Conservation (phyloP, 208 protist genomes). For the Spironucleus salmonicida region DNA sequence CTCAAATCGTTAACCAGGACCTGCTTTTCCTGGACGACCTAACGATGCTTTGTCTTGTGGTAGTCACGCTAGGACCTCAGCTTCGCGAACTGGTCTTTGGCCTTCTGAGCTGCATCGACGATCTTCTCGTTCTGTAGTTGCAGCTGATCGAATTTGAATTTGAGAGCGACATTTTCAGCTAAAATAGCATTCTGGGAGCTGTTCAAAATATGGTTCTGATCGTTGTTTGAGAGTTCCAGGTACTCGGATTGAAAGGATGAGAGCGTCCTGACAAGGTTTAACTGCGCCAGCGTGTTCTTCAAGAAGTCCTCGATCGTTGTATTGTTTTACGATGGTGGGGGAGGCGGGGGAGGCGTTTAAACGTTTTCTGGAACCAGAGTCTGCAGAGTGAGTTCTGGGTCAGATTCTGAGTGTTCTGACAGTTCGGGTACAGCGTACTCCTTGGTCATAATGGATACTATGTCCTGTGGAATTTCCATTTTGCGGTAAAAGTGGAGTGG, state of each 20-base stretch:
- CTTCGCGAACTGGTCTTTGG: not conserved
- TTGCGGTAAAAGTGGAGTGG: too few relatives aligned
- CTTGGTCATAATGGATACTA: too few relatives aligned
- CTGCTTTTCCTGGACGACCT: not conserved
- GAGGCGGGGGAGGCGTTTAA: too few relatives aligned
- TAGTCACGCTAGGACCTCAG: not conserved
- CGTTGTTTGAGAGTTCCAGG: not conserved
- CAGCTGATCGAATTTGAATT: not conserved
- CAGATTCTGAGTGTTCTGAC: too few relatives aligned
- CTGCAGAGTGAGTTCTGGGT: too few relatives aligned
- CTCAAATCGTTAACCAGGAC: not conserved
- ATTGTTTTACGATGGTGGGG: too few relatives aligned
- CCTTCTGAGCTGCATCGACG: not conserved
- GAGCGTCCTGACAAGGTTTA: not conserved
- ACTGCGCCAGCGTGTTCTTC: not conserved
- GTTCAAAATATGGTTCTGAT: not conserved
- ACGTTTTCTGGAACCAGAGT: too few relatives aligned
- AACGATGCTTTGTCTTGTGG: not conserved
- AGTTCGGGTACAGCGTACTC: too few relatives aligned
- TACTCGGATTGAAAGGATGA: not conserved
- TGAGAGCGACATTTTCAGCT: not conserved
- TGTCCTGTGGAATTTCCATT: too few relatives aligned
- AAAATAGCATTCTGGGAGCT: not conserved
- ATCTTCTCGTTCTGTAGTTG: not conserved
- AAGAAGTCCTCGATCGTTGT: not conserved